Percentiles rank a stretch among this genome's conserved stretches.
Evolutionary conservation across 345 rosid genomes (phyloP).

Genomic region (Boechera divaricarpa): DNA sequence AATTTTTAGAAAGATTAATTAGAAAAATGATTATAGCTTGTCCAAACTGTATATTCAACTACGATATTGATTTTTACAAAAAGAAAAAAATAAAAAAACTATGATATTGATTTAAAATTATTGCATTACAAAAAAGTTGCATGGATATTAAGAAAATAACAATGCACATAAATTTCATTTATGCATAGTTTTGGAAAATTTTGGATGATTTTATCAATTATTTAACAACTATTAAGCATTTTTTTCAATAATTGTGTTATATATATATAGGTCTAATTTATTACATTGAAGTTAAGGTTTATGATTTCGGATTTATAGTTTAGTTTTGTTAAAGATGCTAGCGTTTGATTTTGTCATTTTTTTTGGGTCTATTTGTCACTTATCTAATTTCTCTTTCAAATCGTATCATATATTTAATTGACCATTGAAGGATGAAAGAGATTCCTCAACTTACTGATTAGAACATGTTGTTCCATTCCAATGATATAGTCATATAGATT

Average conservation of each 20-base stretch:
- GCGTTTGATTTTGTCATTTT: background rate
- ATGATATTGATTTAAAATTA: conserved; percentile 4
- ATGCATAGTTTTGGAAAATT: too few relatives aligned
- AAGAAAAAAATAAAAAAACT: background rate
- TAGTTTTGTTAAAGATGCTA: background rate
- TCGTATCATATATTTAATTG: background rate
- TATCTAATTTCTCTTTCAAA: background rate
- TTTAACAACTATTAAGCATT: too few relatives aligned
- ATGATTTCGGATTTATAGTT: background rate
- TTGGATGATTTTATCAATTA: background rate
- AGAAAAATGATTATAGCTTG: background rate
- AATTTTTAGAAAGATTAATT: conserved; percentile 19
- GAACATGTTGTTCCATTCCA: background rate
- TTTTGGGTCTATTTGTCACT: background rate
- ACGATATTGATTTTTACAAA: background rate
- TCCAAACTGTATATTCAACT: conserved; percentile 24
- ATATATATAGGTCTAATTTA: too few relatives aligned
- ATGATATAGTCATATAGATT: background rate
- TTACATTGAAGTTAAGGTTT: too few relatives aligned
- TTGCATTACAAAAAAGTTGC: background rate
- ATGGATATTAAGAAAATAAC: background rate
- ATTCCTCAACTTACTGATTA: conserved; percentile 19
- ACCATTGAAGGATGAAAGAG: conserved; percentile 5
- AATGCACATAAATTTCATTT: too few relatives aligned
- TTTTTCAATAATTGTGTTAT: too few relatives aligned